A percentile compares a stretch with the other conserved stretches of the same genome.
Conservation (phyloP, 257 asterid genomes). For the Ophiorrhiza pumila region DNA sequence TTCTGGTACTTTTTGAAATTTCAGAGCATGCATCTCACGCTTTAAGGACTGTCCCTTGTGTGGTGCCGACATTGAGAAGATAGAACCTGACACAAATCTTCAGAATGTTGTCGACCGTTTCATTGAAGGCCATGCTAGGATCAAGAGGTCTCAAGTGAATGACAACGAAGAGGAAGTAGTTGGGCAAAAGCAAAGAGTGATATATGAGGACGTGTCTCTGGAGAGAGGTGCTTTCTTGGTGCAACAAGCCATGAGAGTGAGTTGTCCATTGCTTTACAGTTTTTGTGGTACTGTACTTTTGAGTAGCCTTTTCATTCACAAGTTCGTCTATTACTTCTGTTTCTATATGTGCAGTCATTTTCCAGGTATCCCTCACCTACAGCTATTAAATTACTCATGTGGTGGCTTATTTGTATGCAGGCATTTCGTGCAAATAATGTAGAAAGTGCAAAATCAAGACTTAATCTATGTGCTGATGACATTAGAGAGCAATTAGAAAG, state of each 20-base stretch:
- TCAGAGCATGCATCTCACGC: slow-evolving; percentile 76
- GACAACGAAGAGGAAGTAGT: slow-evolving; percentile 52
- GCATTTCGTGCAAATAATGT: slow-evolving; percentile 91
- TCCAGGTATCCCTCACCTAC: neutral
- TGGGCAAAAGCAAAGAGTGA: slow-evolving; percentile 56
- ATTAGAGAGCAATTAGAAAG: slow-evolving; percentile 75
- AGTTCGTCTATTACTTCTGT: neutral
- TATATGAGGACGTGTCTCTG: slow-evolving; percentile 92
- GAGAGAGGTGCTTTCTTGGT: slow-evolving; percentile 92
- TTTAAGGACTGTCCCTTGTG: slow-evolving; percentile 93
- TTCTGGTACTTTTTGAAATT: slow-evolving; percentile 25
- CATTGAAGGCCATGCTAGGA: slow-evolving; percentile 97
- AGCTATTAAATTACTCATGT: neutral
- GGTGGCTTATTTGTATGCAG: slow-evolving; percentile 35
- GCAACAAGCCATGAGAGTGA: slow-evolving; percentile 99
- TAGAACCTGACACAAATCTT: slow-evolving; percentile 76
- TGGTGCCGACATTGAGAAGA: slow-evolving; percentile 94
- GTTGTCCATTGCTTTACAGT: slow-evolving; percentile 8
- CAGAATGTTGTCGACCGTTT: slow-evolving; percentile 86
- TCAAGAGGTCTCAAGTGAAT: slow-evolving; percentile 75
- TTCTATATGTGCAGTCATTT: neutral
- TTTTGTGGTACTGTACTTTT: neutral
- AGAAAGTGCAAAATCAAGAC: slow-evolving; percentile 91
- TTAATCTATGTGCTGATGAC: slow-evolving; percentile 79
- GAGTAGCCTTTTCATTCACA: neutral